Percentiles rank a stretch among this genome's conserved stretches.
Evolutionary conservation across 208 protist genomes (phyloP).

Genomic region (Naegleria gruberi): DNA sequence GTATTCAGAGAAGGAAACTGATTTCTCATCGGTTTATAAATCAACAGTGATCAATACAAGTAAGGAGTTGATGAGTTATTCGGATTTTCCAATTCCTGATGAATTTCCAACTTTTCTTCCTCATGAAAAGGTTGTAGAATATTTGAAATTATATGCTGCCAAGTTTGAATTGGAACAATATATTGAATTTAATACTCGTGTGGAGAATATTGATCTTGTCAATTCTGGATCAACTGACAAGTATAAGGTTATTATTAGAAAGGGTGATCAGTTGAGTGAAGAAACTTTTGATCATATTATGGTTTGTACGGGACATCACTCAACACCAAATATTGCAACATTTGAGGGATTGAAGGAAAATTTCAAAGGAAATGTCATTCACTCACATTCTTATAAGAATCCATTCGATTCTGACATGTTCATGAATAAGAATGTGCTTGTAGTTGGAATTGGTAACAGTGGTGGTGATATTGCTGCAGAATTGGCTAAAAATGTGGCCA

Average conservation of each 20-base stretch:
- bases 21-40: neutral
- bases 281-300: neutral
- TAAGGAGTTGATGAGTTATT: neutral
- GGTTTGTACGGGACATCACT: neutral
- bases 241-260: neutral
- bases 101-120: neutral
- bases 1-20: neutral
- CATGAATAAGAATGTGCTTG: neutral
- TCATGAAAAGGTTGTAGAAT: neutral
- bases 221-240: too few species aligned
- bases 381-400: neutral
- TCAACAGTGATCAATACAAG: neutral
- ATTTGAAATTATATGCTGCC: neutral
- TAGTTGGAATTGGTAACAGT: neutral
- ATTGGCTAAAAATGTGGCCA: neutral
- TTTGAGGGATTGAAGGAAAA: neutral
- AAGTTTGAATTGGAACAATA: neutral
- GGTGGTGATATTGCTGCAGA: neutral
- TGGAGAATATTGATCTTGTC: neutral
- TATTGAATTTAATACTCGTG: neutral
- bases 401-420: neutral
- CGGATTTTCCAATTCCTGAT: neutral
- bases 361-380: neutral
- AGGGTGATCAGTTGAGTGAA: neutral
- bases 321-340: neutral